These are phyloP conservation scores for Fusarium udum DNA, from an alignment of 2,329 filamentous ascomycete genomes.

Conservation along the genomic window DNA sequence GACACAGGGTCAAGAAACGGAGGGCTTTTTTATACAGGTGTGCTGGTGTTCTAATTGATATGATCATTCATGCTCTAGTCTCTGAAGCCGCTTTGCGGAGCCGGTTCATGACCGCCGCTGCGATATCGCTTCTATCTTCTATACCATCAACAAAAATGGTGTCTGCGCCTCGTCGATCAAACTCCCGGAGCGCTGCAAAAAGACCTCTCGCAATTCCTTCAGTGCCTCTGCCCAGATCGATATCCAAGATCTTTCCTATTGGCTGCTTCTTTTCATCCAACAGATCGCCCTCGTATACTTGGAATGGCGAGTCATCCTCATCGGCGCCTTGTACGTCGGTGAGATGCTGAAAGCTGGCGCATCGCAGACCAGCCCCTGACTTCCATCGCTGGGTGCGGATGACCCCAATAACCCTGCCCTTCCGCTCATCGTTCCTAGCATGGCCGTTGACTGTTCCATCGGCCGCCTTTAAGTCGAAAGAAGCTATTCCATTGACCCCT, in stretches of 20 bases:
- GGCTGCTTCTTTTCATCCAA: constrained; percentile 45
- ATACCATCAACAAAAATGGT: constrained; percentile 93
- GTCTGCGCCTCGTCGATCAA: constrained; percentile 82
- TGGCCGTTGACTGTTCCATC: constrained; percentile 37
- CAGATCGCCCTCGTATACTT: constrained; percentile 55
- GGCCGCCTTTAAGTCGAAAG: constrained; percentile 47
- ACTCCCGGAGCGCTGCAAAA: constrained; percentile 85
- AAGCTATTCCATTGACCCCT: constrained; percentile 49
- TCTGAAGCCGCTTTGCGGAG: constrained; percentile 79
- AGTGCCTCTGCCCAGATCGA: constrained; percentile 75
- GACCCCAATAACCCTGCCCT: constrained; percentile 56
- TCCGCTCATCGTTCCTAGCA: constrained; percentile 26
- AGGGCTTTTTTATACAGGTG: constrained; percentile 36
- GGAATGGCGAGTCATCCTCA: constrained; percentile 47
- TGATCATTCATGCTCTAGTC: constrained; percentile 58
- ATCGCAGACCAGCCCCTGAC: constrained; percentile 53
- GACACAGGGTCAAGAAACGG: constrained; percentile 29
- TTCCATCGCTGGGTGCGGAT: constrained; percentile 67
- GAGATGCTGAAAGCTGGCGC: constrained; percentile 41
- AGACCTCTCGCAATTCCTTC: constrained; percentile 83
- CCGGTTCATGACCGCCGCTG: constrained; percentile 87
- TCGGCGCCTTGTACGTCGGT: constrained; percentile 35
- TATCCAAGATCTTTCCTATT: constrained; percentile 67
- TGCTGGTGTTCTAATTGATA: constrained; percentile 45
- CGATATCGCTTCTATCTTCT: constrained; percentile 79